These are phyloP conservation scores for Helichrysum umbraculigerum DNA, from an alignment of 129 eudicot genomes.

Conservation along the genomic window DNA sequence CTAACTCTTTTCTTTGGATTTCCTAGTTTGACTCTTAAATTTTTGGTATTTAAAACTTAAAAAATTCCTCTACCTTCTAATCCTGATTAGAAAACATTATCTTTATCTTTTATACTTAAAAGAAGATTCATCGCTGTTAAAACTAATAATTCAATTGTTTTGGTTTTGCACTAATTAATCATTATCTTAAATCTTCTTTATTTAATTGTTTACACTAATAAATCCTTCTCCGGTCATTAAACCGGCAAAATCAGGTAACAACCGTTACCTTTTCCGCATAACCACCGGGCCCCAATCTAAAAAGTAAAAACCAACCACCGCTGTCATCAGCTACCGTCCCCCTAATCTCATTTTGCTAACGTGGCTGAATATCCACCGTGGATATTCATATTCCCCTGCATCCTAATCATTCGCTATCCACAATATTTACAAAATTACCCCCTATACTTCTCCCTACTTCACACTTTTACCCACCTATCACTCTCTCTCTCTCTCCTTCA, in stretches of 20 bases:
- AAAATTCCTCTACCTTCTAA: too few relatives aligned
- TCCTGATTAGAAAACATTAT: too few relatives aligned
- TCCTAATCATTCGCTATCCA: slow-evolving; percentile 24
- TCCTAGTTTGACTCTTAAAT: too few relatives aligned
- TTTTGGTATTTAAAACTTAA: too few relatives aligned
- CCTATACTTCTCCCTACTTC: slow-evolving; percentile 20
- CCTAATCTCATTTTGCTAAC: slow-evolving; percentile 30
- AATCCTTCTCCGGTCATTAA: slow-evolving; percentile 7
- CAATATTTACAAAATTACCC: slow-evolving; percentile 2
- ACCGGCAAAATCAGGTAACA: slow-evolving; percentile 35
- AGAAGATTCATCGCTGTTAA: too few relatives aligned
- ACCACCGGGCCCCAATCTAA: slow-evolving; percentile 22
- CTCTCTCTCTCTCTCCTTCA: slow-evolving; percentile 23
- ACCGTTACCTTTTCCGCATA: slow-evolving; percentile 33
- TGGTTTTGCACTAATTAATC: too few relatives aligned
- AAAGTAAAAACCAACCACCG: slow-evolving; percentile 38
- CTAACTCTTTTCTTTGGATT: too few relatives aligned
- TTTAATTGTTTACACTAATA: not conserved
- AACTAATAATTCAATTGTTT: too few relatives aligned
- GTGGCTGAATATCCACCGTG: slow-evolving; percentile 39
- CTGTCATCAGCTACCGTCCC: slow-evolving; percentile 32
- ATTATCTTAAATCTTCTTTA: too few relatives aligned
- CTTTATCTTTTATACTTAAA: too few relatives aligned
- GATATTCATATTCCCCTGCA: slow-evolving; percentile 15
- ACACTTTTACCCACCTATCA: slow-evolving; percentile 6